Evolutionary conservation across 208 protist species (phyloP).

Genomic region (Leishmania mexicana): DNA sequence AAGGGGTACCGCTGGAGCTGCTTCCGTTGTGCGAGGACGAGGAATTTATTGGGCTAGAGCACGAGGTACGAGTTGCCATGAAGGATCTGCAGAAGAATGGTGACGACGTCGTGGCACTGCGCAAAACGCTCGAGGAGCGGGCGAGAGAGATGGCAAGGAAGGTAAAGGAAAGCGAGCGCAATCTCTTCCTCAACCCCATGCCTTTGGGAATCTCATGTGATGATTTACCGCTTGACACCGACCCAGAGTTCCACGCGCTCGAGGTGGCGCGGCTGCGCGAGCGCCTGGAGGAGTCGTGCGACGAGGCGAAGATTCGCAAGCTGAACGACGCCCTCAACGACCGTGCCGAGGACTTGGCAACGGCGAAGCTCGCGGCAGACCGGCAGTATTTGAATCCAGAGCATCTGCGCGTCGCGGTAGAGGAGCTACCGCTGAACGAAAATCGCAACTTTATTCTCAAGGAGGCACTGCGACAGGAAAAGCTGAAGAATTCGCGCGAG

Average conservation of each 20-base stretch:
- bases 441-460: constrained; percentile 44
- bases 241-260: constrained; percentile 50
- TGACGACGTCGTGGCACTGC: constrained; percentile 30
- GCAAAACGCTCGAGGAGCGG: constrained; percentile 43
- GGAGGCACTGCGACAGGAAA: constrained; percentile 50
- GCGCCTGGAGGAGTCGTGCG: constrained; percentile 33
- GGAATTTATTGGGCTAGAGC: constrained; percentile 46
- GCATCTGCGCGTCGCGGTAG: constrained; percentile 41
- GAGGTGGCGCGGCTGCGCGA: constrained; percentile 61
- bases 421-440: constrained; percentile 54
- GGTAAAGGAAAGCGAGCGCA: constrained; percentile 56
- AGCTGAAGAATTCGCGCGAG: constrained; percentile 18
- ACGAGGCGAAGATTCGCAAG: constrained; percentile 35
- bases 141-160: constrained; percentile 50
- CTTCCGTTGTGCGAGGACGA: constrained; percentile 58
- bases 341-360: constrained; percentile 50
- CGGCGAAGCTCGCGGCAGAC: constrained; percentile 32
- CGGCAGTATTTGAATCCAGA: constrained; percentile 49
- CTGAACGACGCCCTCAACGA: constrained; percentile 54
- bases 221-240: constrained; percentile 57
- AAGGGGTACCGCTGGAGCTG: constrained; percentile 55
- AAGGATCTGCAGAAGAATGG: constrained; percentile 25
- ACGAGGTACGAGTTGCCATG: constrained; percentile 43
- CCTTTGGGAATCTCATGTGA: constrained; percentile 45
- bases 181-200: constrained; percentile 59